These are phyloP conservation scores for Staphylotrichum longicolle DNA, from an alignment of 495 filamentous ascomycete genomes.

Conservation along the genomic window DNA sequence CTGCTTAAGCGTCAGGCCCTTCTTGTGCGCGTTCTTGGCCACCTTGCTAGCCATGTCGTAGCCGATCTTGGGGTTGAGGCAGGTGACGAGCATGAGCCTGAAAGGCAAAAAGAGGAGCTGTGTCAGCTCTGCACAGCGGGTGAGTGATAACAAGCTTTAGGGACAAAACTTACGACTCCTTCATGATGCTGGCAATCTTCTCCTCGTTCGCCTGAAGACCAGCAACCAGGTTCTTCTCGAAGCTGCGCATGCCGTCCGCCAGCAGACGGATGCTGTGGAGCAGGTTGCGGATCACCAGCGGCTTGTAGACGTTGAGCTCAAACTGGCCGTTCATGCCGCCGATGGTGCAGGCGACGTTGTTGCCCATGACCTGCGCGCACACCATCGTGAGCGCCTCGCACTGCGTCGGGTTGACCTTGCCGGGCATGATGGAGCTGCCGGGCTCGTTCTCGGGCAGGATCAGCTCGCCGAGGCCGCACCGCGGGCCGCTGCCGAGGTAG, in stretches of 20 bases:
- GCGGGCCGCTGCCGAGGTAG: constrained; percentile 92
- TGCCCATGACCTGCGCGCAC: constrained; percentile 96
- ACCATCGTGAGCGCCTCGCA: constrained; percentile 98
- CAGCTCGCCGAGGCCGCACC: constrained; percentile 93
- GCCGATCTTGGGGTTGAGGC: constrained; percentile 96
- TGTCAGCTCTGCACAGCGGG: constrained; percentile 16
- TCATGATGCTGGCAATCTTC: constrained; percentile 79
- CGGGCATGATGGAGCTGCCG: constrained; percentile 96
- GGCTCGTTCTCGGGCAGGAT: constrained; percentile 96
- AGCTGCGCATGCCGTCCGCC: constrained; percentile 88
- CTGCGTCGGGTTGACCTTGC: constrained; percentile 99
- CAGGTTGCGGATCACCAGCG: constrained; percentile 89
- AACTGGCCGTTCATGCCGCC: constrained; percentile 98
- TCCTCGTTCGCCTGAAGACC: constrained; percentile 91
- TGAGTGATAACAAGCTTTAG: neutral
- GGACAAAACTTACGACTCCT: constrained; percentile 62
- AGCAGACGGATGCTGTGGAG: constrained; percentile 86
- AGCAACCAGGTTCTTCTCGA: constrained; percentile 86
- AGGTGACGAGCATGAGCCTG: constrained; percentile 97
- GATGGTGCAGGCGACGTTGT: constrained; percentile 86
- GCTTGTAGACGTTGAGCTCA: constrained; percentile 99
- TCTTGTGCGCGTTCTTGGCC: constrained; percentile 99
- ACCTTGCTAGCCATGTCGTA: constrained; percentile 99
- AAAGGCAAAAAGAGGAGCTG: neutral
- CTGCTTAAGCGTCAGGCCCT: constrained; percentile 88